These are phyloP conservation scores for Theileria parva DNA, from an alignment of 169 alveolate genomes.

Conservation along the genomic window DNA sequence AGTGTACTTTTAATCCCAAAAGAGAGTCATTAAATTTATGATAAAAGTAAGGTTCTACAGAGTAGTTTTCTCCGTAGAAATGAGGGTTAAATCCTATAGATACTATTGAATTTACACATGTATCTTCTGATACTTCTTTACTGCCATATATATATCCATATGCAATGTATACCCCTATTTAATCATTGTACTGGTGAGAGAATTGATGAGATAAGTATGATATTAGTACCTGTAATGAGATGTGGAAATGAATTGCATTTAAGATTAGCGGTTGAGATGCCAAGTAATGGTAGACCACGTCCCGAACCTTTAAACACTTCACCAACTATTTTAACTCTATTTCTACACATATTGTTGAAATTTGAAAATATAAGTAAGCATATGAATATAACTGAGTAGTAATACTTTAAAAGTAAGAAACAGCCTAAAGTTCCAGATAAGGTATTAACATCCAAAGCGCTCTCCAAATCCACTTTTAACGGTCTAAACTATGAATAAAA, in stretches of 20 bases:
- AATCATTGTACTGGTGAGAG: not conserved
- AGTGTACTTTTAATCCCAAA: slow-evolving; percentile 27
- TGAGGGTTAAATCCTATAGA: slow-evolving; percentile 64
- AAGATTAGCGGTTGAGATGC: slow-evolving; percentile 62
- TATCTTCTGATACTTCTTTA: slow-evolving; percentile 24
- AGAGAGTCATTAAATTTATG: slow-evolving; percentile 30
- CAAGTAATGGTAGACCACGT: slow-evolving; percentile 44
- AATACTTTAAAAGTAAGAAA: slow-evolving; percentile 9
- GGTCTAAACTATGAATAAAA: not conserved
- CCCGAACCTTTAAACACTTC: slow-evolving; percentile 43
- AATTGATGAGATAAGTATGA: not conserved
- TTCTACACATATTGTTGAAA: slow-evolving; percentile 2
- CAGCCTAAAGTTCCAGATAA: slow-evolving; percentile 28
- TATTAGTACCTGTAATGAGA: slow-evolving; percentile 24
- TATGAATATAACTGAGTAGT: not conserved
- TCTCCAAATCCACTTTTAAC: not conserved
- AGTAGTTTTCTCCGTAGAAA: slow-evolving; percentile 36
- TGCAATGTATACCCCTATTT: slow-evolving; percentile 54
- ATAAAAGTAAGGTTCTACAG: slow-evolving; percentile 57
- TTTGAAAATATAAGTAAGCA: not conserved
- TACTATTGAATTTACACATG: slow-evolving; percentile 10
- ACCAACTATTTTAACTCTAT: slow-evolving; percentile 27
- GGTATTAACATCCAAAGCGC: not conserved
- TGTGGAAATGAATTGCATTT: slow-evolving; percentile 34
- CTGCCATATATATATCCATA: slow-evolving; percentile 24